Evolutionary conservation across 305 asterid species (phyloP).

Genomic region (Stenogyne calaminthoides): DNA sequence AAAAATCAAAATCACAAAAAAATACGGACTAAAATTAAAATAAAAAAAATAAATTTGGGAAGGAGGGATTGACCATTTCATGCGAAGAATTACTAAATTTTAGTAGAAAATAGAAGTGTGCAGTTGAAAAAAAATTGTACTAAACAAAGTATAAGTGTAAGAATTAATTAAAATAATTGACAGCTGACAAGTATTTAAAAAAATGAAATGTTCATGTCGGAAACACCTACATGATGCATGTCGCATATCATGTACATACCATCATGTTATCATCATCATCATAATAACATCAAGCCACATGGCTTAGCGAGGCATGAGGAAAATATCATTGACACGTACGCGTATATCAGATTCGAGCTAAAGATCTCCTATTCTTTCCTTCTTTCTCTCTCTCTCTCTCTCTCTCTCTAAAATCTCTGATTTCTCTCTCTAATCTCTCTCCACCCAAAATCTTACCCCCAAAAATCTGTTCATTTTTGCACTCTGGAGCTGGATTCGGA

Average conservation of each 20-base stretch:
- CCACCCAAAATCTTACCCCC: slow-evolving; percentile 49
- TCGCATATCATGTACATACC: background rate
- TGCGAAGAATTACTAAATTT: too few species aligned
- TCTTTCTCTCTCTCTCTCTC: background rate
- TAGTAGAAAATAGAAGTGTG: too few species aligned
- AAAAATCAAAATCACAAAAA: too few species aligned
- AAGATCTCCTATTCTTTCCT: slow-evolving; percentile 55
- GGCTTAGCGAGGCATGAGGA: slow-evolving; percentile 51
- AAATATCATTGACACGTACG: slow-evolving; percentile 90
- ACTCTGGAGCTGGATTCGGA: background rate
- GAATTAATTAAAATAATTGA: background rate
- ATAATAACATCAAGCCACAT: slow-evolving; percentile 42
- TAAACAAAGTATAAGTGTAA: background rate
- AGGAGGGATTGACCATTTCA: too few species aligned
- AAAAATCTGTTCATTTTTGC: slow-evolving; percentile 17
- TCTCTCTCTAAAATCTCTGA: slow-evolving; percentile 12
- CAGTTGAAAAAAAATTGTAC: background rate
- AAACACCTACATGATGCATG: slow-evolving; percentile 1
- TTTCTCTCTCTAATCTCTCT: slow-evolving; percentile 44
- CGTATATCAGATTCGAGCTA: slow-evolving; percentile 58
- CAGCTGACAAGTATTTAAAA: background rate
- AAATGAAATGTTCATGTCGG: too few species aligned
- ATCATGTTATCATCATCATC: slow-evolving; percentile 10
- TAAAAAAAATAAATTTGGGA: too few species aligned
- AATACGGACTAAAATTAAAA: too few species aligned